These are phyloP conservation scores for Arthrobotrys conoides DNA, from an alignment of 2,329 filamentous ascomycete genomes.

Conservation along the genomic window DNA sequence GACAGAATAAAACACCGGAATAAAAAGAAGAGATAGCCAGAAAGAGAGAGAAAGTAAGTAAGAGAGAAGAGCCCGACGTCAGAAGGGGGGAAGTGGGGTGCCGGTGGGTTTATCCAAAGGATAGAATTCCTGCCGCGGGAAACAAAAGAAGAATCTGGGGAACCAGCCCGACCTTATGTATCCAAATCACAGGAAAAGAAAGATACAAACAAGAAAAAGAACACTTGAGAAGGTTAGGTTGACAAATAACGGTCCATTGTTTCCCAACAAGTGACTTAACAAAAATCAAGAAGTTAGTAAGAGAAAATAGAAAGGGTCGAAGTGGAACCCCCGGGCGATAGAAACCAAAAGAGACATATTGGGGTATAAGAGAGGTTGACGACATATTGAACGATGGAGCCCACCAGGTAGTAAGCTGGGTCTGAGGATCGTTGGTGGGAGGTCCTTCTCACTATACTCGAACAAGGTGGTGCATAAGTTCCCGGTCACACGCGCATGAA, in stretches of 20 bases:
- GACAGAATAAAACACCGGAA: neutral
- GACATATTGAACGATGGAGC: conserved; percentile 14
- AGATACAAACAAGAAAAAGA: conserved; percentile 16
- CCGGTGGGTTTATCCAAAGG: conserved; percentile 3
- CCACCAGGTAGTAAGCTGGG: neutral
- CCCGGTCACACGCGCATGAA: conserved; percentile 55
- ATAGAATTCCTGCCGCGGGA: conserved; percentile 35
- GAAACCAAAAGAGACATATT: conserved; percentile 20
- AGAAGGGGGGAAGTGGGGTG: conserved; percentile 1
- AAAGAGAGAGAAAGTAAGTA: conserved; percentile 11
- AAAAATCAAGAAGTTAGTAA: conserved; percentile 10
- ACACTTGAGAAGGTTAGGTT: conserved; percentile 33
- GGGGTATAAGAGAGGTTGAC: conserved; percentile 34
- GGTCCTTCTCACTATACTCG: conserved; percentile 9
- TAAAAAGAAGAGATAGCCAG: neutral
- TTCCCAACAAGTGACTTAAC: conserved; percentile 17
- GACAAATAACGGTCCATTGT: conserved; percentile 21
- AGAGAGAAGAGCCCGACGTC: neutral
- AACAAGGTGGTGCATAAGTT: conserved; percentile 49
- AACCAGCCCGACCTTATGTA: conserved; percentile 59
- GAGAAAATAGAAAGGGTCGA: neutral
- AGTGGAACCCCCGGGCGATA: conserved; percentile 20
- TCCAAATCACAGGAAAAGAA: conserved; percentile 22
- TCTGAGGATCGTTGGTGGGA: neutral
- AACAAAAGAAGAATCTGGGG: conserved; percentile 53